Evolutionary conservation across 1,139 yeast species (phyloP), one percentile per base, ranked within the genome.

Genomic region (Saccharomycopsis crataegensis): DNA sequence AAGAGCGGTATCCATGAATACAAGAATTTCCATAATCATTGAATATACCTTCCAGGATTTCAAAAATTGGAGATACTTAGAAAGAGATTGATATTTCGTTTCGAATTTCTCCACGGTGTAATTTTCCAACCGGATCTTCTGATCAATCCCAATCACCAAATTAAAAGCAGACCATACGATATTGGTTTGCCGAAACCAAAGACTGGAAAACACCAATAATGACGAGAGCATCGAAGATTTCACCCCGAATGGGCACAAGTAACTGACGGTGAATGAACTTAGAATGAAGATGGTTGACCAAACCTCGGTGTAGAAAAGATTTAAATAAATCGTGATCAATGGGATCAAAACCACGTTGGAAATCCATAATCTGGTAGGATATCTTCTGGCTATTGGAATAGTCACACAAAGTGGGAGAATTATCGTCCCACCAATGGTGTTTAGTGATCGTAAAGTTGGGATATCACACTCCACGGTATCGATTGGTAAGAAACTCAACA

Each of bases 151-250:
- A 1, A 81, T 69, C 0, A 79, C 73, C 54, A 79, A 65, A n/a
- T 83, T 71, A 60, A 86, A 84, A 0, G 78, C 82, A 6, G 82
- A 75, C 99, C 99, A 93, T 0, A 90, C 72, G 42, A 93, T 82
- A 62, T 93, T 93, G 0, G 99, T 94, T 64, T 93, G 99, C 59
- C 99, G 78, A 63, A 93, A 83, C 67, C 80, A 72, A 47, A 93
- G 71, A 64, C 91, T 83, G 6, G 73, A 43, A 40, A 81, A 75
- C 0, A 83, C 86, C 32, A 79, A 62, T 1, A 76, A 5, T 0
- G 82, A 81, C 56, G 72, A 67, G 1, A 67, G 48, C 64, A 32
- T 68, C 60, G 59, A 73, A 67, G 56, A 49, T 9, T 43, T 59
- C 38, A 65, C 65, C 7, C 73, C 73, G 53, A 49, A 62, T 63